Evolutionary conservation across 371 early-diverging fungal species (phyloP), one percentile per base, ranked within the genome.

Genomic region (Mucor lusitanicus): DNA sequence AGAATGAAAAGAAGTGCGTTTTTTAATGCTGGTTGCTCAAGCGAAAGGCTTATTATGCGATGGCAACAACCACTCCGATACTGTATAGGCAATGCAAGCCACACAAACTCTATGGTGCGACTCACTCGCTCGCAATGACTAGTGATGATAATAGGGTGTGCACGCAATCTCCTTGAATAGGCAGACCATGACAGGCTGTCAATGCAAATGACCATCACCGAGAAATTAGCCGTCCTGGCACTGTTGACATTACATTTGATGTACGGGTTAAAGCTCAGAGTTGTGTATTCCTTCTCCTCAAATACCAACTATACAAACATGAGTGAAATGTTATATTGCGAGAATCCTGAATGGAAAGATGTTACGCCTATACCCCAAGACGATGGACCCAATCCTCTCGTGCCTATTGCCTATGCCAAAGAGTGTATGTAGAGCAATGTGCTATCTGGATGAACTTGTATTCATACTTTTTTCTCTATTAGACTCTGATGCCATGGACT

Each of bases 301-400:
- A 4, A 32, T 33, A 32, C 19, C 13, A 30, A 30, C n/a, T 6
- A 32, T 1, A 13, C 5, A 54, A 56, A 56, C 4, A 69, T 63
- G 61, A 23, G 44, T 42, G 61, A 57, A 8, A 28, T 62, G 44
- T 13, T 66, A 12, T 78, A 81, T 35, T 63, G 70, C 46, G 56
- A 78, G 35, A 73, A 76, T 44, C 77, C 77, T 4, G 88, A 88
- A 59, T 97, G 96, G 96, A 75, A 73, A 17, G 95, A 96, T 74
- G 87, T 97, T 9, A 80, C 76, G 3, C 97, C 97, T 46, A 76
- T 96, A 57, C 85, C 88, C 6, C 94, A 94, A 71, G 92, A 95
- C 70, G 97, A 98, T 67, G 96, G 94, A 21, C 90, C 91, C 11
- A 84, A 91, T 72, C 94, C 97, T 5, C 75, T 98, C 32, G 93